Conservation (phyloP, 2,329 filamentous ascomycete species). For the Exophiala phaeomuriformis region DNA sequence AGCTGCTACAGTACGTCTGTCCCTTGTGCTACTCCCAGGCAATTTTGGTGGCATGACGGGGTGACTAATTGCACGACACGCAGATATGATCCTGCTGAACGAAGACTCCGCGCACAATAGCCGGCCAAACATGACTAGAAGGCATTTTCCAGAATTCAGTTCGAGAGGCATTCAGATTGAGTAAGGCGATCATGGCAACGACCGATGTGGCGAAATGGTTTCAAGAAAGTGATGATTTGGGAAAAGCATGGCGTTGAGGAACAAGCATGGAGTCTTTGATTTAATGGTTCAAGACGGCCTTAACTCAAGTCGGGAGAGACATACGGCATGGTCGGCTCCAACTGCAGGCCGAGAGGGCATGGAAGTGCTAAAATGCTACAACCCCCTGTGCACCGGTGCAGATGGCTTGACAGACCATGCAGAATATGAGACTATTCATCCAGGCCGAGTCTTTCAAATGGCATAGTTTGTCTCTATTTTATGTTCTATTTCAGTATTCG, state of each 20-base stretch:
- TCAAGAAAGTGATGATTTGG: background rate
- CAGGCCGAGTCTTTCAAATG: too few species aligned
- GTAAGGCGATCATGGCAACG: background rate
- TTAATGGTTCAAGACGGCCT: too few species aligned
- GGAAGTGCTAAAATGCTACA: too few species aligned
- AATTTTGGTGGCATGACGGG: background rate
- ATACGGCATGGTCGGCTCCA: too few species aligned
- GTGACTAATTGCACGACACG: background rate
- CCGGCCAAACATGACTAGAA: background rate
- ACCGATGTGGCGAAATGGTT: background rate
- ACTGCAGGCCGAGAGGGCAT: too few species aligned
- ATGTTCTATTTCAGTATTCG: background rate
- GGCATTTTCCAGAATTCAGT: background rate
- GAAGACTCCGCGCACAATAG: constrained; percentile 19
- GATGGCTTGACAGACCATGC: too few species aligned
- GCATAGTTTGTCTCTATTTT: too few species aligned
- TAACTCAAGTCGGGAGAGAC: too few species aligned
- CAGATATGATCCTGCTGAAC: constrained; percentile 25
- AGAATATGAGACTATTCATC: too few species aligned
- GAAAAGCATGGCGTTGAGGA: too few species aligned
- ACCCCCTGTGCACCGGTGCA: too few species aligned
- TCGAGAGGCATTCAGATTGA: background rate
- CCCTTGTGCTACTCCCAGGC: background rate
- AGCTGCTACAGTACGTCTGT: constrained; percentile 75
- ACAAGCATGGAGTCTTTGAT: too few species aligned